Conservation (phyloP, 768 basidiomycete species). For the Dentipellis fragilis region DNA sequence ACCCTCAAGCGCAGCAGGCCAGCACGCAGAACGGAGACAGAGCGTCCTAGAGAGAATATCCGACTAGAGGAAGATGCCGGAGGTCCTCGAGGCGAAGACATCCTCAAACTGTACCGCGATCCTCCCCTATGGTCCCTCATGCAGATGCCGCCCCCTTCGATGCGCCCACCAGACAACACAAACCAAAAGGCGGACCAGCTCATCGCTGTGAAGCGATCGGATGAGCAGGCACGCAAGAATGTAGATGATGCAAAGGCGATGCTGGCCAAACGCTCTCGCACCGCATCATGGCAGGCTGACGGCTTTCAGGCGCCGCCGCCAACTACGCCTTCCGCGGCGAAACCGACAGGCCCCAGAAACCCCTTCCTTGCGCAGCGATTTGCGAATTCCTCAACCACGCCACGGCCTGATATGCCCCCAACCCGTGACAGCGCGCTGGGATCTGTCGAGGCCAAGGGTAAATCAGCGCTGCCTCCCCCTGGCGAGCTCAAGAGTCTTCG, state of each 20-base stretch:
- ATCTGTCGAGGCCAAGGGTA: not conserved
- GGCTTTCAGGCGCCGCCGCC: not conserved
- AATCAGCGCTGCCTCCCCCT: not conserved
- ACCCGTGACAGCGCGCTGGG: not conserved
- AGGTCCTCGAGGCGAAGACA: slow-evolving; percentile 5
- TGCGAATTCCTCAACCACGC: not conserved
- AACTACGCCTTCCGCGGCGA: not conserved
- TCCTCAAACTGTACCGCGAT: slow-evolving; percentile 13
- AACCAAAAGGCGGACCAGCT: not conserved
- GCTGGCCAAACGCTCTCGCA: not conserved
- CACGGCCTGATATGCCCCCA: too few species aligned
- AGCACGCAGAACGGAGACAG: too few species aligned
- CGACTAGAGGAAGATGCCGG: too few species aligned
- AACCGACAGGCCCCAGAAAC: not conserved
- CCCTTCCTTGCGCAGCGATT: not conserved
- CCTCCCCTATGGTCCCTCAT: slow-evolving; percentile 10
- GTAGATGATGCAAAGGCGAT: not conserved
- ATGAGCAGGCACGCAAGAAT: not conserved
- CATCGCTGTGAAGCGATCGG: not conserved
- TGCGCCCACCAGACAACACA: not conserved
- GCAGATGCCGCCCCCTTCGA: not conserved
- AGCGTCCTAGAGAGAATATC: too few species aligned
- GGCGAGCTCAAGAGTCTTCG: not conserved
- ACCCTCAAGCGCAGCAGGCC: not conserved
- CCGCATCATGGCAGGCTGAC: not conserved